Percentiles rank a stretch among this genome's conserved stretches.
phyloP scores from a whole-genome alignment of 192 early-diverging fungal species.

The Mortierella claussenii region DNA sequence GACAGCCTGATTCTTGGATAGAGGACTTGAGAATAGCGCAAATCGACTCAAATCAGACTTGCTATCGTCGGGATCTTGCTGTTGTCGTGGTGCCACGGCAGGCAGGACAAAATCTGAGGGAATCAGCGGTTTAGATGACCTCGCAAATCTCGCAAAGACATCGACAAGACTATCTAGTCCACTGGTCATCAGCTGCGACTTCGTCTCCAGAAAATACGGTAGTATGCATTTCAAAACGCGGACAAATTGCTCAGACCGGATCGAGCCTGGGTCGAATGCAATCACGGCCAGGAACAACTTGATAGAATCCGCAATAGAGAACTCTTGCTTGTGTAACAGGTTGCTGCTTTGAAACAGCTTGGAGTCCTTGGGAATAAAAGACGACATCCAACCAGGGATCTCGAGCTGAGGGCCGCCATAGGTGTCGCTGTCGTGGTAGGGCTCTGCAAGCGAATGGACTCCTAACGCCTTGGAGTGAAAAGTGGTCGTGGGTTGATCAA shows the following conservation, averaged over 20 bases:
- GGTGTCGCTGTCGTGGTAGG: constrained; percentile 19
- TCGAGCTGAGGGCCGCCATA: constrained; percentile 44
- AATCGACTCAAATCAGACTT: constrained; percentile 20
- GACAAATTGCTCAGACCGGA: constrained; percentile 68
- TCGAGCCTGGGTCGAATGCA: constrained; percentile 64
- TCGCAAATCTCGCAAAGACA: constrained; percentile 60
- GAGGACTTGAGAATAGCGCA: constrained; percentile 3
- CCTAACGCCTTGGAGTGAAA: constrained; percentile 43
- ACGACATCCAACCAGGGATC: constrained; percentile 44
- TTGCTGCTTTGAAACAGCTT: constrained; percentile 45
- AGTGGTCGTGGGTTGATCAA: constrained; percentile 38
- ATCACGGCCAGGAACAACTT: constrained; percentile 69
- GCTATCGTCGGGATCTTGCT: constrained; percentile 1
- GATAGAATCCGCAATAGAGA: constrained; percentile 60
- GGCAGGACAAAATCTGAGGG: constrained; percentile 32
- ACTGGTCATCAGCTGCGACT: constrained; percentile 50
- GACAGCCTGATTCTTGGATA: constrained; percentile 32
- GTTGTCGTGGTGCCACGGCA: constrained; percentile 15
- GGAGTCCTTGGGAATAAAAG: constrained; percentile 43
- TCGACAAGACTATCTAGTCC: constrained; percentile 60
- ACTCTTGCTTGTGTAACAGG: constrained; percentile 41
- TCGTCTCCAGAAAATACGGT: constrained; percentile 46
- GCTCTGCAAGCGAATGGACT: constrained; percentile 31
- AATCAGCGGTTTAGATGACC: constrained; percentile 55
- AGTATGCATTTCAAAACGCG: constrained; percentile 55